Base-by-base conservation (phyloP, 192 early-diverging fungal species). In the Gamsiella multidivaricata region DNA sequence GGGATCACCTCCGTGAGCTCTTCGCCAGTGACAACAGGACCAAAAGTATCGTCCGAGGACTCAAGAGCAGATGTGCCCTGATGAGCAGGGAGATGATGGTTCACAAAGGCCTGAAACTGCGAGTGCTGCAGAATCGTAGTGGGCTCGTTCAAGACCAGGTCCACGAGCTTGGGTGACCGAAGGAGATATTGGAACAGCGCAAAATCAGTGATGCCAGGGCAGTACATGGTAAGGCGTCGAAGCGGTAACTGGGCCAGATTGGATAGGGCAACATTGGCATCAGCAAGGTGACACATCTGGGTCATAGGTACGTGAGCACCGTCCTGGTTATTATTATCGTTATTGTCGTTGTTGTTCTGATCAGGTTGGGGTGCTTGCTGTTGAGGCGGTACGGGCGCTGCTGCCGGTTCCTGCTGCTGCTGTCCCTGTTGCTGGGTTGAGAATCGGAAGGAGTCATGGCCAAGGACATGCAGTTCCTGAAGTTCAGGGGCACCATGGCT, bases 131-230 rank as follows among this genome's bases (percentile, higher is more conserved):
- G 32, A 11, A 78, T 49, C 6, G 65, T 78, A 3, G 74, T 69
- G 5, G 74, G 74, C 28, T 78, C 74, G 26, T 69, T 62, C 45
- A 78, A 52, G 49, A 78, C 74, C 12, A 78, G 26, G 26, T 78
- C 74, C 17, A 46, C 61, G 10, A 78, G 41, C 10, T 57, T 51
- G 12, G 54, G 46, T 0, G 74, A 57, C 26, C 28, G 26, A 10
- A 33, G 25, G 45, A 78, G 15, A 45, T 58, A 78, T 10, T 64
- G 61, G 45, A 78, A 43, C 3, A 78, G 59, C 1, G 74, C 65
- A 53, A 69, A 69, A 22, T 78, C 74, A 2, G 74, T 78, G 39
- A 78, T 78, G 5, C 74, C 74, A n/a, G 61, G 65, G 65, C 74
- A 78, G 54, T 78, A 78, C 1, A 78, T 60, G 6, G 74, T 78